A percentile compares a stretch with the other conserved stretches of the same genome.
Conservation (phyloP, 2,329 filamentous ascomycete species). For the Pseudonectria foliicola region DNA sequence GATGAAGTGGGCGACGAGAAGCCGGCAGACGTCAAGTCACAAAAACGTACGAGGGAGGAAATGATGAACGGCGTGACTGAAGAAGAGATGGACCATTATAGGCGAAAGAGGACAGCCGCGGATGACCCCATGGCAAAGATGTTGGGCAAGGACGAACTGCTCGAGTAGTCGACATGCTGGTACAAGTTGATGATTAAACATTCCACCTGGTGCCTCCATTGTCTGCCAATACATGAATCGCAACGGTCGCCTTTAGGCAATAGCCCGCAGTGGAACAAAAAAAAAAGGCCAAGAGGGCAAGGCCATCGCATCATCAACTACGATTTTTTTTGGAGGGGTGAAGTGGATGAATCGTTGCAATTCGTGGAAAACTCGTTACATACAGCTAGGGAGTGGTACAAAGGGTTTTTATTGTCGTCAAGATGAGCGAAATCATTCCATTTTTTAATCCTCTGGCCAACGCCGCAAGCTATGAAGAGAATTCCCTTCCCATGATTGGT, state of each 20-base stretch:
- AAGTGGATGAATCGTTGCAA: slow-evolving; percentile 12
- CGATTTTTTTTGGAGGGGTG: too few relatives aligned
- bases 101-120: slow-evolving; percentile 63
- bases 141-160: slow-evolving; percentile 60
- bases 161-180: too few relatives aligned
- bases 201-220: too few relatives aligned
- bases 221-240: too few relatives aligned
- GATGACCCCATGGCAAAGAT: slow-evolving; percentile 85
- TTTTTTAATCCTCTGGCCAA: slow-evolving; percentile 41
- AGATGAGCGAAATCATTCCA: slow-evolving; percentile 33
- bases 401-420: slow-evolving; percentile 17
- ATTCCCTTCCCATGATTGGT: slow-evolving; percentile 32
- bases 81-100: slow-evolving; percentile 80
- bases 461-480: slow-evolving; percentile 45
- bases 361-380: slow-evolving; percentile 18
- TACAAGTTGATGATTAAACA: too few relatives aligned
- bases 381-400: slow-evolving; percentile 13
- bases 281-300: background rate
- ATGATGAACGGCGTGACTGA: slow-evolving; percentile 73
- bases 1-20: slow-evolving; percentile 22
- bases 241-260: too few relatives aligned
- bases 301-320: too few relatives aligned
- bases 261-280: too few relatives aligned
- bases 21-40: slow-evolving; percentile 31
- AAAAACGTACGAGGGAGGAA: slow-evolving; percentile 72